Evolutionary conservation across 148 eudicot species (phyloP), one percentile per base, ranked within the genome.

Genomic region (Chenopodium album): DNA sequence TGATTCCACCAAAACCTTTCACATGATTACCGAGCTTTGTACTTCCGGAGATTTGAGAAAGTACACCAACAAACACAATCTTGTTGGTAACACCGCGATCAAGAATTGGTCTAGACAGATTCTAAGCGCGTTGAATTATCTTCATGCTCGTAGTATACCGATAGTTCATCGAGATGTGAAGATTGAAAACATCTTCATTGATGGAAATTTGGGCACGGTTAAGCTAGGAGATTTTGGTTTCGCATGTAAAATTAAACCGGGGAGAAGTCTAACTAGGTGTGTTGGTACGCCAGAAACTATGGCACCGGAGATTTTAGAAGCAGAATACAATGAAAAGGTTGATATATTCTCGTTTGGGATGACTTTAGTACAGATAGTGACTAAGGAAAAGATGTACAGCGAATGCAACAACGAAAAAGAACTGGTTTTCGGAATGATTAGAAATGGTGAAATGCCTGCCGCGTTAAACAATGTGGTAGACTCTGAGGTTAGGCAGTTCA

Each of bases 391-490:
- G 20, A 84, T 84, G n/a, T 85, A 85, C 22, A 79, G 78, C 56
- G 87, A 85, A 68, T 85, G 87, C 62, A 26, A n/a, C 19, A 37
- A 37, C 41, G 7, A 37, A 6, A 37, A 37, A 5, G 41, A 37
- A 37, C 41, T 37, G 4, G 72, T 85, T 56, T 78, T 72, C 52
- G 81, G 75, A 52, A 85, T 78, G 76, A 79, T 82, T 31, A 68
- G 20, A 6, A 31, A 9, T 1, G 96, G 94, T 11, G 82, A 81
- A 46, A 90, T 79, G 75, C 92, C 97, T 14, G 94, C 83, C 65
- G 85, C 89, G 46, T 82, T 91, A 22, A 82, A 81, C 83, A 88
- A 88, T 79, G 94, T 91, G 17, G 75, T 78, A 76, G 94, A 92
- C 77, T 92, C 88, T 0, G 90, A 88, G 44, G 86, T 91, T 14